A percentile compares a stretch with the other conserved stretches of the same genome.
Conservation (phyloP, 257 asterid genomes). For the Jasminum sambac region DNA sequence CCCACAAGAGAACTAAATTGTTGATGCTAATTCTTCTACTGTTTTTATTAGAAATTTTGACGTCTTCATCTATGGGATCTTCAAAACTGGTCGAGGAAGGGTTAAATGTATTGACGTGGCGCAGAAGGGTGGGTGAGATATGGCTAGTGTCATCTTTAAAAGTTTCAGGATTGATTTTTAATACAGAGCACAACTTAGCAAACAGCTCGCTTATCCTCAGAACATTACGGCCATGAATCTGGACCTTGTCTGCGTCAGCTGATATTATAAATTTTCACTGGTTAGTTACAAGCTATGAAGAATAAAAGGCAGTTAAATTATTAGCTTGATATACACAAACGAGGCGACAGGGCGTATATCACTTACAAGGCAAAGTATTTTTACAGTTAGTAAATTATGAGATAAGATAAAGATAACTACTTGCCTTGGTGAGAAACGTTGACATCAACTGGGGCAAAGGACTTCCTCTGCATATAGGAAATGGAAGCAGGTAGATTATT, state of each 20-base stretch:
- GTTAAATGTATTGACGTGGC: slow-evolving; percentile 41
- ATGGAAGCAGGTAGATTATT: slow-evolving; percentile 56
- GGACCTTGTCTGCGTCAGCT: slow-evolving; percentile 42
- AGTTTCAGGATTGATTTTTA: slow-evolving; percentile 46
- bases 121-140: slow-evolving; percentile 37
- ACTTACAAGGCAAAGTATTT: slow-evolving; percentile 4
- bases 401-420: slow-evolving; percentile 20
- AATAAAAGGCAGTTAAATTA: not conserved
- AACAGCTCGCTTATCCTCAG: slow-evolving; percentile 67
- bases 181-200: slow-evolving; percentile 53
- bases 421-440: slow-evolving; percentile 60
- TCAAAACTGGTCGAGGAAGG: slow-evolving; percentile 37
- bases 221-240: slow-evolving; percentile 68
- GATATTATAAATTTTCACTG: slow-evolving; percentile 29
- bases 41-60: slow-evolving; percentile 46
- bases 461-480: slow-evolving; percentile 58
- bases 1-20: slow-evolving; percentile 76
- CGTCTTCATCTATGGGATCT: slow-evolving; percentile 43
- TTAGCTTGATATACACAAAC: slow-evolving; percentile 13
- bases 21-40: slow-evolving; percentile 41
- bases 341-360: not conserved
- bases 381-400: slow-evolving; percentile 12
- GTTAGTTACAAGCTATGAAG: slow-evolving; percentile 26
- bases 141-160: slow-evolving; percentile 34
- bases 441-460: slow-evolving; percentile 47